Evolutionary conservation across 2,329 filamentous ascomycete species (phyloP), one percentile per base, ranked within the genome.

Genomic region (Apiospora saccharicola): DNA sequence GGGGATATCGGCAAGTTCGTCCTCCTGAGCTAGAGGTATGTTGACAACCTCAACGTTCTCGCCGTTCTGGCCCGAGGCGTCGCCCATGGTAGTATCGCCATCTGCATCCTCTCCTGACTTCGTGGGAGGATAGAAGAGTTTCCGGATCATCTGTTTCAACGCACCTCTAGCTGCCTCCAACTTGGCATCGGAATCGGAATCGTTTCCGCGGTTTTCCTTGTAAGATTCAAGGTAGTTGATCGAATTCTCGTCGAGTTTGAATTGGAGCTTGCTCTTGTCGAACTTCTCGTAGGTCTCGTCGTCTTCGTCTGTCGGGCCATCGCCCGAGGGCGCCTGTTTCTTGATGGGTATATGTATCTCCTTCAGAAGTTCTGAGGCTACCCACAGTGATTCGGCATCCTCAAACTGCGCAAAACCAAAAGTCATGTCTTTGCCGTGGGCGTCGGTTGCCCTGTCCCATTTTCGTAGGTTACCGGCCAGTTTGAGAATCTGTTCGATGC

Each of bases 321-420:
- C 83, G 14, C 85, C 84, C 43, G 81, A 85, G 34, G 88, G 84
- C 24, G 85, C 83, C 82, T 96, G 93, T 81, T 91, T 93, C 84
- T 94, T 94, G 53, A 91, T 86, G 43, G 96, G 96, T 68, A 98
- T 90, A 79, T 94, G 88, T 75, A 98, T 87, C 77, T 96, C 92
- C 80, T 91, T 91, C 77, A 98, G 89, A 72, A 98, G 90, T 81
- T 97, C 94, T 71, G 95, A 91, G 61, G 96, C 96, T 64, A 92
- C 92, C 81, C 92, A 91, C 76, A 99, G 87, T 75, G 95, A 96
- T 82, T 98, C 94, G 34, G 92, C 91, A 81, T 98, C 95, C 75
- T 98, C 96, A 82, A 93, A 99, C 82, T 98, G 93, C 73, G 96
- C 96, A 83, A 99, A 98, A 19, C 96, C 96, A 85, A 98, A 98